Conservation (phyloP, 495 filamentous ascomycete species). For the Cairneyella variabilis region DNA sequence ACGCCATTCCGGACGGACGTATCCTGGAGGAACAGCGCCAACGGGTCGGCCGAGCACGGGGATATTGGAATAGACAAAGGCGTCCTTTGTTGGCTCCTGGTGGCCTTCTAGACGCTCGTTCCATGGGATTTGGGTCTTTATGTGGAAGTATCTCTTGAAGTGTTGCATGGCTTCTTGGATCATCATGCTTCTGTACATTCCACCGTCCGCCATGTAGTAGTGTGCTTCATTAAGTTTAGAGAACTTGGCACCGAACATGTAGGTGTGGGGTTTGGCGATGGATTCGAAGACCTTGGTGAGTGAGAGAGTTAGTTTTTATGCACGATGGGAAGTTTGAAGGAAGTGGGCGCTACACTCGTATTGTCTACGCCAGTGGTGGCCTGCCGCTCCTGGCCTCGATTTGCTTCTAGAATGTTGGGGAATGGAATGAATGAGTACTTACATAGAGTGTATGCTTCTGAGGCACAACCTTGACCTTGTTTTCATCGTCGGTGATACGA, state of each 20-base stretch:
- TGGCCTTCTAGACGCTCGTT: constrained; percentile 34
- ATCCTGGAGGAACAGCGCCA: constrained; percentile 10
- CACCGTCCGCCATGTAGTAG: constrained; percentile 23
- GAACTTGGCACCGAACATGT: constrained; percentile 36
- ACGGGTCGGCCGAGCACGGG: constrained; percentile 12
- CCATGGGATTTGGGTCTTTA: constrained; percentile 55
- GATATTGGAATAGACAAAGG: constrained; percentile 12
- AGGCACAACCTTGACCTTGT: background rate
- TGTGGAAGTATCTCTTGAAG: constrained; percentile 54
- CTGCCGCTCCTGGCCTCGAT: too few species aligned
- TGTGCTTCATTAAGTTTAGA: too few species aligned
- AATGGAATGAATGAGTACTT: background rate
- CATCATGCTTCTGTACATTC: constrained; percentile 24
- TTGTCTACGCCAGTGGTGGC: too few species aligned
- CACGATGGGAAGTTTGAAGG: background rate
- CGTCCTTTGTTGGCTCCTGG: background rate
- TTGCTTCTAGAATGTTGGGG: background rate
- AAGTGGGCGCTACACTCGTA: too few species aligned
- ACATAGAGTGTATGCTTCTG: constrained; percentile 24
- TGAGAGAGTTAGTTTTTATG: background rate
- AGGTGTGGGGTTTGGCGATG: constrained; percentile 38
- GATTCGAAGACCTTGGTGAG: constrained; percentile 43
- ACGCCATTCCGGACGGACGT: constrained; percentile 5
- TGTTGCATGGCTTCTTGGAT: constrained; percentile 35
- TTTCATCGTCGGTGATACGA: constrained; percentile 31